Evolutionary conservation across 2,329 filamentous ascomycete species (phyloP).

Genomic region (Arachnomyces sp.): DNA sequence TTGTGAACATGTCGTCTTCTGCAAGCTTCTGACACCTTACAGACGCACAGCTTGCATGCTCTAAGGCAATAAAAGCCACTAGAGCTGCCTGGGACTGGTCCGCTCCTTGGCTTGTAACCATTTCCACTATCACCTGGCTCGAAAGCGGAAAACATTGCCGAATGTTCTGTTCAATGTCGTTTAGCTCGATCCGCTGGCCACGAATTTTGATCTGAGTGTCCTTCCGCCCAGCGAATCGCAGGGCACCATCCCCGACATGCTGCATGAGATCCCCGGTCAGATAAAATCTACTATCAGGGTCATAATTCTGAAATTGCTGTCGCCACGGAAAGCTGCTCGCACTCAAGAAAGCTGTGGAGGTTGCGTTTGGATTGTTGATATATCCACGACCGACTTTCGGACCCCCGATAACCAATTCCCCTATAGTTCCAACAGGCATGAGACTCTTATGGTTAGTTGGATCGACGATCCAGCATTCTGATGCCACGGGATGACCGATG

Average conservation of each 20-base stretch:
- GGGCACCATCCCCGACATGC: constrained; percentile 28
- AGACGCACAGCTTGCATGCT: too few species aligned
- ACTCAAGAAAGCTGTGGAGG: constrained; percentile 18
- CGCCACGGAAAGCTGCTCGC: constrained; percentile 23
- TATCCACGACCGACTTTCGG: constrained; percentile 36
- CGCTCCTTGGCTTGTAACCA: too few species aligned
- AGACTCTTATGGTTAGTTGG: constrained; percentile 21
- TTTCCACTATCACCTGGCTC: too few species aligned
- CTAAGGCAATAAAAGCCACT: too few species aligned
- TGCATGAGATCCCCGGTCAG: constrained; percentile 35
- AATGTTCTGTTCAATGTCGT: constrained; percentile 45
- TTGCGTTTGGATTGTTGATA: constrained; percentile 24
- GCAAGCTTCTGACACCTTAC: too few species aligned
- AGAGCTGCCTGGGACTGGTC: too few species aligned
- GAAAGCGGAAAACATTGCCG: too few species aligned
- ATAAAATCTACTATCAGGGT: constrained; percentile 34
- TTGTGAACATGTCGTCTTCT: too few species aligned
- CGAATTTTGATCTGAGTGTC: constrained; percentile 62
- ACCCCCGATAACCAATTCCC: constrained; percentile 37
- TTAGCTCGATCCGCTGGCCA: constrained; percentile 58
- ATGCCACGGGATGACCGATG: constrained; percentile 17
- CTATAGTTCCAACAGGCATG: constrained; percentile 33
- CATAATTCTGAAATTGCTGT: constrained; percentile 16
- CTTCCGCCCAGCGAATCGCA: constrained; percentile 50
- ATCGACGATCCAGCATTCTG: constrained; percentile 22